Evolutionary conservation across 2,329 filamentous ascomycete species (phyloP).

Genomic region (Tympanopsis confertula): DNA sequence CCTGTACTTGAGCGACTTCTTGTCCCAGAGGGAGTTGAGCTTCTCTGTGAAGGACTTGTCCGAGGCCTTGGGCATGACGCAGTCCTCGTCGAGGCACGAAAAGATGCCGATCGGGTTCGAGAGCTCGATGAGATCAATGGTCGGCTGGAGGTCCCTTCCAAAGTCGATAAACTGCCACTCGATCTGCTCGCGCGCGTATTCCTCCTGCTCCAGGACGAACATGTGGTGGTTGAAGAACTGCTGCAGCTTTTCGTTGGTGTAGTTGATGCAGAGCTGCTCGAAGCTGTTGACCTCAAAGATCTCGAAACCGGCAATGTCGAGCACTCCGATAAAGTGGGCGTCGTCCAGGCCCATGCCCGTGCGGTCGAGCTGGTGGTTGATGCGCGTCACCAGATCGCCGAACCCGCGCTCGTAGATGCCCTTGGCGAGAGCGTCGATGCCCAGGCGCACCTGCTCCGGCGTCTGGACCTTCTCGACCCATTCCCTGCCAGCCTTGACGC

Average conservation of each 20-base stretch:
- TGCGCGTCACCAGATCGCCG: conserved; percentile 79
- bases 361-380: conserved; percentile 86
- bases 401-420: conserved; percentile 97
- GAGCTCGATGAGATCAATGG: conserved; percentile 91
- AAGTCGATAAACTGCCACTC: conserved; percentile 99
- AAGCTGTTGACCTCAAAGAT: conserved; percentile 99
- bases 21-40: conserved; percentile 87
- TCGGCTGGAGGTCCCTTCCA: conserved; percentile 89
- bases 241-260: conserved; percentile 97
- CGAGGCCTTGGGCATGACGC: conserved; percentile 96
- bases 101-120: conserved; percentile 98
- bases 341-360: conserved; percentile 73
- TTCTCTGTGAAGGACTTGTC: conserved; percentile 97
- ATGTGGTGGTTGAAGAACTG: conserved; percentile 99
- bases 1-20: conserved; percentile 87
- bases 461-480: conserved; percentile 99
- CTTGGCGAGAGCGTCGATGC: conserved; percentile 87
- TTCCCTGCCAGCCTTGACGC: conserved; percentile 87
- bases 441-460: conserved; percentile 83
- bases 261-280: conserved; percentile 98
- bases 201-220: conserved; percentile 97
- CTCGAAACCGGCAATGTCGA: conserved; percentile 98
- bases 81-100: conserved; percentile 94
- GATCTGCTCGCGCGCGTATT: conserved; percentile 93
- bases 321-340: conserved; percentile 89